Evolutionary conservation across 2,329 filamentous ascomycete species (phyloP).

Genomic region (Didymella segeticola): DNA sequence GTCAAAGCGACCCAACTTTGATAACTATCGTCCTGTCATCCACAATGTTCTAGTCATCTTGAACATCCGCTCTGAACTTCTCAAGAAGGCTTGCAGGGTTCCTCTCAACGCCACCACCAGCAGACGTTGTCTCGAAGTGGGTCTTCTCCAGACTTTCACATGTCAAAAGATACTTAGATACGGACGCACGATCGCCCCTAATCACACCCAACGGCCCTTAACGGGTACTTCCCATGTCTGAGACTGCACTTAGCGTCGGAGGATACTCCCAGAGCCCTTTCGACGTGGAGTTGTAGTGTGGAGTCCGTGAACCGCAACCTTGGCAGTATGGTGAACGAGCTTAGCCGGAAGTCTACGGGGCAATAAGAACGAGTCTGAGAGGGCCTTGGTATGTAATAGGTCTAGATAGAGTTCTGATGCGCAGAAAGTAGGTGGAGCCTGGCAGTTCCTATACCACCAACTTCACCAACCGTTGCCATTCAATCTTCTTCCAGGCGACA

Average conservation of each 20-base stretch:
- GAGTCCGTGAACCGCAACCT: slow-evolving; percentile 6
- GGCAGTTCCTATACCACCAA: not conserved
- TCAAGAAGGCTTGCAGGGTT: not conserved
- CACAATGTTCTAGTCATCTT: too few species aligned
- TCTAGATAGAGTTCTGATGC: not conserved
- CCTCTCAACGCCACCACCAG: not conserved
- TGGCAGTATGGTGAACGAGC: not conserved
- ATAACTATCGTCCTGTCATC: not conserved
- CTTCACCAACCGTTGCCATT: slow-evolving; percentile 5
- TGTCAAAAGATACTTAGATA: slow-evolving; percentile 22
- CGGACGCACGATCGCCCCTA: slow-evolving; percentile 26
- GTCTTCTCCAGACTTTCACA: slow-evolving; percentile 34
- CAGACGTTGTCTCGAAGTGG: slow-evolving; percentile 18
- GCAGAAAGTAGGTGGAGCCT: not conserved
- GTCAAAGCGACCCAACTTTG: not conserved
- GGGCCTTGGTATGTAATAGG: too few species aligned
- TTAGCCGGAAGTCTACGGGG: not conserved
- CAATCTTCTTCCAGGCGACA: slow-evolving; percentile 29
- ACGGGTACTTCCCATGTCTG: slow-evolving; percentile 17
- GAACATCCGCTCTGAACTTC: too few species aligned
- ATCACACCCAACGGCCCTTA: slow-evolving; percentile 9
- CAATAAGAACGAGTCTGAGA: not conserved
- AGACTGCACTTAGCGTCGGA: slow-evolving; percentile 15
- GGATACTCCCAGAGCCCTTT: not conserved
- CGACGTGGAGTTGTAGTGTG: slow-evolving; percentile 2